phyloP scores from a whole-genome alignment of 1,139 yeast species.

The Nakaseomyces kungkrabaensis region DNA sequence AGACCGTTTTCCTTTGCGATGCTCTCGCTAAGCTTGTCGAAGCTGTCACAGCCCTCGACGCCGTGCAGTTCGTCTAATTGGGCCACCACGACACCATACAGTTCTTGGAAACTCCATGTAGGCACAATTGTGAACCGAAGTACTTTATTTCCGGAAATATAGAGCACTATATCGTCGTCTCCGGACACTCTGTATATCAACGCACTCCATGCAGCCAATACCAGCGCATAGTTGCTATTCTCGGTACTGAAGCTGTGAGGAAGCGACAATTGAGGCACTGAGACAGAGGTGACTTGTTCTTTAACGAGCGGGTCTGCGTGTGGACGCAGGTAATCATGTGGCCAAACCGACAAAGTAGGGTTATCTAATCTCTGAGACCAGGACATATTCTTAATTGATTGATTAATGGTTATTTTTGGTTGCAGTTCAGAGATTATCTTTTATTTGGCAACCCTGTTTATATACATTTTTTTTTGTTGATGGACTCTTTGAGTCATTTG shows the following conservation, averaged over 20 bases:
- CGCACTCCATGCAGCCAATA: constrained; percentile 62
- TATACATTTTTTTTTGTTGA: not conserved
- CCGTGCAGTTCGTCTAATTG: constrained; percentile 34
- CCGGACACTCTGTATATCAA: constrained; percentile 77
- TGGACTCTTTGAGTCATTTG: not conserved
- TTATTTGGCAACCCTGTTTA: not conserved
- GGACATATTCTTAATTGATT: constrained; percentile 17
- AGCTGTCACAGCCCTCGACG: constrained; percentile 35
- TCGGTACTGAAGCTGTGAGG: constrained; percentile 13
- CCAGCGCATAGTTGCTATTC: constrained; percentile 37
- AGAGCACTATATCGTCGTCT: constrained; percentile 85
- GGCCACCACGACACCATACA: constrained; percentile 25
- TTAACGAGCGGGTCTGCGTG: constrained; percentile 60
- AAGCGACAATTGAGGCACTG: constrained; percentile 29
- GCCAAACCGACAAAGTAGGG: constrained; percentile 78
- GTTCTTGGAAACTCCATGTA: constrained; percentile 41
- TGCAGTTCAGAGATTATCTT: not conserved
- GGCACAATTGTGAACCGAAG: constrained; percentile 52
- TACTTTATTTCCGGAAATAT: constrained; percentile 49
- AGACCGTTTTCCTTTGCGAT: constrained; percentile 42
- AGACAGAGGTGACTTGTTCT: constrained; percentile 39
- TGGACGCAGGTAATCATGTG: constrained; percentile 80
- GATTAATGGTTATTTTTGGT: constrained; percentile 4
- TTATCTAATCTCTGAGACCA: constrained; percentile 68
- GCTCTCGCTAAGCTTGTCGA: constrained; percentile 46